Conservation (phyloP, 164 flowering plant genomes). For the Akebia trifoliata region DNA sequence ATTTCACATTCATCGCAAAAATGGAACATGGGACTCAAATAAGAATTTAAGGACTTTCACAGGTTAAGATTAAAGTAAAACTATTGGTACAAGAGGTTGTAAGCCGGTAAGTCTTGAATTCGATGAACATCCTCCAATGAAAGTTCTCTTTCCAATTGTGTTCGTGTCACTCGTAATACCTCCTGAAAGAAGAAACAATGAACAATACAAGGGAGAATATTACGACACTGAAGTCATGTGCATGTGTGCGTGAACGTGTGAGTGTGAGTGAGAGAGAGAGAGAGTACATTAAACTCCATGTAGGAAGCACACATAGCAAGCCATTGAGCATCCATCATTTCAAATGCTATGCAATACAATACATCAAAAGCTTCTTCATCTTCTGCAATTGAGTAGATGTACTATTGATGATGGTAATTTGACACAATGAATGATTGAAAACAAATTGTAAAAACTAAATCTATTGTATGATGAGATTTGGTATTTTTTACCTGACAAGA, state of each 20-base stretch:
- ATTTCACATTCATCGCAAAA: background rate
- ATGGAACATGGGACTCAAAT: background rate
- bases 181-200: slow-evolving; percentile 43
- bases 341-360: slow-evolving; percentile 78
- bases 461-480: no score
- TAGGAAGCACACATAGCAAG: slow-evolving; percentile 96
- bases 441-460: no score
- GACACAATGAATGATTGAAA: no score
- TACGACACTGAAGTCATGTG: background rate
- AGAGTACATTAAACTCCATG: slow-evolving; percentile 88
- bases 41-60: background rate
- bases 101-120: slow-evolving; percentile 83
- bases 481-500: slow-evolving; percentile 83
- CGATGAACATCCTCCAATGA: slow-evolving; percentile 68
- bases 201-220: background rate
- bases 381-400: slow-evolving; percentile 45
- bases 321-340: slow-evolving; percentile 98
- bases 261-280: slow-evolving; percentile 22
- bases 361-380: slow-evolving; percentile 88
- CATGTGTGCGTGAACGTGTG: no score
- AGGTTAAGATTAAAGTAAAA: slow-evolving; percentile 2
- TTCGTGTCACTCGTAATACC: slow-evolving; percentile 70
- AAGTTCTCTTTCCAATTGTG: slow-evolving; percentile 81
- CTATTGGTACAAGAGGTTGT: slow-evolving; percentile 70
- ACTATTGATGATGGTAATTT: background rate